These are phyloP conservation scores for Trichoderma arundinaceum DNA, from an alignment of 2,329 filamentous ascomycete species.

Conservation along the genomic window DNA sequence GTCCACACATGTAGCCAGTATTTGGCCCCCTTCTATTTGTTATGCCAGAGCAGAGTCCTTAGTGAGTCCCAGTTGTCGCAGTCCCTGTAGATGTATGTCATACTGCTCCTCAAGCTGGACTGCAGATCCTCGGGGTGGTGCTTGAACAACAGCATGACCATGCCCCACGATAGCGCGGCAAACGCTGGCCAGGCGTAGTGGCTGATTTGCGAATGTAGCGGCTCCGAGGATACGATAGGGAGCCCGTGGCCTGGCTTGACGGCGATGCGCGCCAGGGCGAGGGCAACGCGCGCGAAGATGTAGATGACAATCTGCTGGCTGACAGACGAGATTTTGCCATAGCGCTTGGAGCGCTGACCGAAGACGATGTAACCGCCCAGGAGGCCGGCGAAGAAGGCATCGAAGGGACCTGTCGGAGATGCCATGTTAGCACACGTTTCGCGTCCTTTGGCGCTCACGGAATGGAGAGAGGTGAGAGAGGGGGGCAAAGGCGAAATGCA, in stretches of 20 bases:
- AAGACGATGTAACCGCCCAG: conserved; percentile 94
- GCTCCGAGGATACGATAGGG: conserved; percentile 56
- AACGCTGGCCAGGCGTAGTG: conserved; percentile 90
- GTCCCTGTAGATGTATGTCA: conserved; percentile 95
- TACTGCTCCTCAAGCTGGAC: conserved; percentile 88
- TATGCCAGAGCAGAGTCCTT: conserved; percentile 84
- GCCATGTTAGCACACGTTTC: neutral
- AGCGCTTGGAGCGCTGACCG: conserved; percentile 67
- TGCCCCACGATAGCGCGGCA: conserved; percentile 86
- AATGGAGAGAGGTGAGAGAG: neutral
- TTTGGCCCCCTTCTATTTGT: conserved; percentile 57
- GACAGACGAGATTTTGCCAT: conserved; percentile 74
- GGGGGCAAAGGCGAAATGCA: neutral
- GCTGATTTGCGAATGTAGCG: conserved; percentile 57
- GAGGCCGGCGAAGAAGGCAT: conserved; percentile 85
- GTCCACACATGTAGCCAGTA: no score
- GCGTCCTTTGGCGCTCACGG: neutral
- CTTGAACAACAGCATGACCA: conserved; percentile 94
- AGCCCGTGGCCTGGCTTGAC: conserved; percentile 68
- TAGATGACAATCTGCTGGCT: conserved; percentile 99
- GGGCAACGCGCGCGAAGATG: conserved; percentile 88
- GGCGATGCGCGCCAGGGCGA: conserved; percentile 82
- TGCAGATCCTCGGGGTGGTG: conserved; percentile 92
- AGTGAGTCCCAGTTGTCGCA: conserved; percentile 89
- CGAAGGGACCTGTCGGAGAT: conserved; percentile 63